Percentiles rank a stretch among this genome's conserved stretches.
Conservation (phyloP, 768 basidiomycete genomes). For the Suillus bovinus region DNA sequence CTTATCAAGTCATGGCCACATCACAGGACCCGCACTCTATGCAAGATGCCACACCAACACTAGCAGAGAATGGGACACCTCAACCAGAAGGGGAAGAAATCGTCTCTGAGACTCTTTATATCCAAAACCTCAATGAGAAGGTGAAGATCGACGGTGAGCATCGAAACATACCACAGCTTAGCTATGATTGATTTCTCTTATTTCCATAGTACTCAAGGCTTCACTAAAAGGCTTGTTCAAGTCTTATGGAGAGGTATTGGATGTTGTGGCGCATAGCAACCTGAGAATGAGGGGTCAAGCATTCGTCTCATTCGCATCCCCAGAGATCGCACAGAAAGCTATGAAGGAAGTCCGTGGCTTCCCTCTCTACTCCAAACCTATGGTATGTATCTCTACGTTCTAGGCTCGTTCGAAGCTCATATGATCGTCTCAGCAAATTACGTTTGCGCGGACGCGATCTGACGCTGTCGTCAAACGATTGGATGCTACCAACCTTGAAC, state of each 20-base stretch:
- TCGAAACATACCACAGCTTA: background rate
- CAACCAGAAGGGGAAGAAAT: slow-evolving; percentile 41
- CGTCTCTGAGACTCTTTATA: slow-evolving; percentile 86
- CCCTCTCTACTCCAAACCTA: slow-evolving; percentile 94
- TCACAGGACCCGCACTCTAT: slow-evolving; percentile 32
- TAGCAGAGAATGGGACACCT: slow-evolving; percentile 18
- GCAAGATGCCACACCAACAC: slow-evolving; percentile 22
- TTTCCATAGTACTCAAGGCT: slow-evolving; percentile 73
- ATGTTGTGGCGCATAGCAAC: slow-evolving; percentile 94
- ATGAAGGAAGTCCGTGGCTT: slow-evolving; percentile 93
- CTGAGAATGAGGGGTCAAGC: slow-evolving; percentile 98
- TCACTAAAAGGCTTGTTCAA: slow-evolving; percentile 90
- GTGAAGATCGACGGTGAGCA: slow-evolving; percentile 73
- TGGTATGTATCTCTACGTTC: slow-evolving; percentile 54
- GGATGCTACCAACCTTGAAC: slow-evolving; percentile 65
- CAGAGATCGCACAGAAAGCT: slow-evolving; percentile 84
- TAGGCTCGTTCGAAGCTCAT: slow-evolving; percentile 7
- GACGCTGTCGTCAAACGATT: slow-evolving; percentile 85
- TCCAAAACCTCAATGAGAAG: slow-evolving; percentile 96
- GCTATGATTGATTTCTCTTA: slow-evolving; percentile 12
- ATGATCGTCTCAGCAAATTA: slow-evolving; percentile 72
- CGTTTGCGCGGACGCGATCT: slow-evolving; percentile 85
- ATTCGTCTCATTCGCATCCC: slow-evolving; percentile 87
- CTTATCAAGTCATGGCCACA: slow-evolving; percentile 36
- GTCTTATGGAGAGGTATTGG: slow-evolving; percentile 88